Evolutionary conservation across 768 basidiomycete genomes (phyloP), one percentile per base, ranked within the genome.

Genomic region (Leccinum sublutescens): DNA sequence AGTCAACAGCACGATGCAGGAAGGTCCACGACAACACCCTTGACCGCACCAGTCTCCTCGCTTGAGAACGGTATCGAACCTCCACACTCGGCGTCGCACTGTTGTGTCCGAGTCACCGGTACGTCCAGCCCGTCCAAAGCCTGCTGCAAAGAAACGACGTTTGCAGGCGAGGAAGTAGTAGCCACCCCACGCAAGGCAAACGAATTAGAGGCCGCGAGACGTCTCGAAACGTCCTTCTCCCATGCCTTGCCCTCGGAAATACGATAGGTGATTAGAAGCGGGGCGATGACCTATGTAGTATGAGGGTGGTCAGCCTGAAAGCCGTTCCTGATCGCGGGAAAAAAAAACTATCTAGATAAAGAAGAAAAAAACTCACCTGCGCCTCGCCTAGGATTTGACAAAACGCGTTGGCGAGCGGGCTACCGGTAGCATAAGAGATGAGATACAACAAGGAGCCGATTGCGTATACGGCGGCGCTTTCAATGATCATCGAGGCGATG

Each of bases 231-330:
- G 10, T 70, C 63, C 29, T 50, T 61, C n/a, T 64, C 63, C 80
- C 79, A 80, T 1, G 78, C 80, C 19, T 75, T 73, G 15, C 81
- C 81, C 59, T 78, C 71, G 2, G 79, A 76, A 9, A 82, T 68
- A 19, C 80, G 77, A 47, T 77, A 78, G 34, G 79, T 80, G 58
- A 82, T 81, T 23, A 81, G 72, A 61, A 80, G 78, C 0, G 77
- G 75, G 11, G 81, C 79, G 33, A 80, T 75, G 68, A 79, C 74
- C 80, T 27, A 27, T 27, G 25, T 27, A 27, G 34, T 19, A 19
- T 7, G n/a, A 61, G 2, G 12, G 17, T 50, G 48, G 11, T 29
- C 17, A 34, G 17, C 31, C 25, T 15, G 17, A 6, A 8, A 40
- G 3, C 14, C 3, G 33, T 64, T 34, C 60, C 50, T 25, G 40